These are phyloP conservation scores for Knoxia roxburghii DNA, from an alignment of 257 asterid genomes.

Conservation along the genomic window DNA sequence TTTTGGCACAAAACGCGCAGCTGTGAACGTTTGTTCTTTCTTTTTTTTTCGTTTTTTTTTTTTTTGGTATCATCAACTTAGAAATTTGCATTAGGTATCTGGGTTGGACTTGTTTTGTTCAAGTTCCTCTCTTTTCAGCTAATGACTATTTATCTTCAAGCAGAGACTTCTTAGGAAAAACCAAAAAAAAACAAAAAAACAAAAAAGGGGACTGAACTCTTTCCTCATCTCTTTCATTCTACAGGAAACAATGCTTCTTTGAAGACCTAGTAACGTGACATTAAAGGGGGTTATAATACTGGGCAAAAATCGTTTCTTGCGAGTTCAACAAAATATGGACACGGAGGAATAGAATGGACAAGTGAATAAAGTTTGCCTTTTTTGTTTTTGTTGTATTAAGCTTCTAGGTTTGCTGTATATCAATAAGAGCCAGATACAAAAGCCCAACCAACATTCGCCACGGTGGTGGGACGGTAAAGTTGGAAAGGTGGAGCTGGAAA, in stretches of 20 bases:
- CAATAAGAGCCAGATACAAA: background rate
- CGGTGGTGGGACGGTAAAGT: conserved; percentile 1
- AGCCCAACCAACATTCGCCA: background rate
- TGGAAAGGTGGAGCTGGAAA: background rate
- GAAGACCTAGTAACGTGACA: background rate
- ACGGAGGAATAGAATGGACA: background rate
- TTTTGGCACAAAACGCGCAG: background rate
- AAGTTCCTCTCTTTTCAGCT: too few species aligned
- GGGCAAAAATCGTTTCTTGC: background rate
- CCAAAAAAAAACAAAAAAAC: too few species aligned
- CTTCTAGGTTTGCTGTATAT: background rate
- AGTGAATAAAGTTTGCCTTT: background rate
- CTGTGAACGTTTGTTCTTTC: background rate
- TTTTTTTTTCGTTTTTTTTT: too few species aligned
- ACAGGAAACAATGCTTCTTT: background rate
- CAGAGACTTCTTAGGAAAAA: too few species aligned
- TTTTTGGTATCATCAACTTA: background rate
- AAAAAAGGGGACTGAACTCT: too few species aligned
- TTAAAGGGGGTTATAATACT: background rate
- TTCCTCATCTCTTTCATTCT: background rate
- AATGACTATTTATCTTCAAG: too few species aligned
- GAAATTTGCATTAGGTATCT: background rate
- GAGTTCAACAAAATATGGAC: background rate
- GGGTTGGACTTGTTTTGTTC: background rate
- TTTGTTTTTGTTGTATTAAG: background rate